Evolutionary conservation across 805 yeast genomes (phyloP).

Genomic region (Wickerhamomyces strasburgensis): DNA sequence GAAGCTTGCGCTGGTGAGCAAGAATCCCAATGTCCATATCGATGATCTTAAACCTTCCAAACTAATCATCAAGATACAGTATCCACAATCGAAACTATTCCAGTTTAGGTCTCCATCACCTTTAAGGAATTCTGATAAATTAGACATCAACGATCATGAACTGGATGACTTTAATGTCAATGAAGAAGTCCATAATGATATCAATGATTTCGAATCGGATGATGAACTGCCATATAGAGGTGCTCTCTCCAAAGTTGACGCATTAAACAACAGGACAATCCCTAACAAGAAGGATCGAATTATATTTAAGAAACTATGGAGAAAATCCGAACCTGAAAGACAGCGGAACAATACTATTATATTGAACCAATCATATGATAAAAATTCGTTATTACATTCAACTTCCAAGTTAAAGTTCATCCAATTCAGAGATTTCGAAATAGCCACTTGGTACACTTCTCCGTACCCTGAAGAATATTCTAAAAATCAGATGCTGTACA

Average conservation of each 20-base stretch:
- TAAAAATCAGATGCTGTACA: slow-evolving; percentile 52
- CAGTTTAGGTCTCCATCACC: slow-evolving; percentile 26
- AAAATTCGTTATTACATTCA: slow-evolving; percentile 9
- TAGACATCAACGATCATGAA: slow-evolving; percentile 22
- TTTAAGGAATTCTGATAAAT: slow-evolving; percentile 10
- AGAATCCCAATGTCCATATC: slow-evolving; percentile 22
- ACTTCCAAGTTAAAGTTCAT: slow-evolving; percentile 39
- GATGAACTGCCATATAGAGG: slow-evolving; percentile 66
- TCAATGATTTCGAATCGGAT: slow-evolving; percentile 26
- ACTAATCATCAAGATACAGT: slow-evolving; percentile 11
- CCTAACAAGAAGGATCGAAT: slow-evolving; percentile 51
- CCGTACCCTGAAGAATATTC: slow-evolving; percentile 90
- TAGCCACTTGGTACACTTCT: slow-evolving; percentile 88
- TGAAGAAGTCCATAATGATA: slow-evolving; percentile 13
- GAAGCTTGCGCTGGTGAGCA: background rate
- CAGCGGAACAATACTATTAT: slow-evolving; percentile 31
- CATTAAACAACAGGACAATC: slow-evolving; percentile 53
- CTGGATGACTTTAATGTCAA: slow-evolving; percentile 22
- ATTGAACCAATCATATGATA: slow-evolving; percentile 16
- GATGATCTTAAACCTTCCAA: background rate
- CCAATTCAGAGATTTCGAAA: slow-evolving; percentile 66
- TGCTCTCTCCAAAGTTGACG: slow-evolving; percentile 51
- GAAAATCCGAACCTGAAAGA: slow-evolving; percentile 36
- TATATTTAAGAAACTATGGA: slow-evolving; percentile 39
- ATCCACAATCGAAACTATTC: slow-evolving; percentile 23